phyloP scores from a whole-genome alignment of 306 rosid species.

The Cucurbita pepo region DNA sequence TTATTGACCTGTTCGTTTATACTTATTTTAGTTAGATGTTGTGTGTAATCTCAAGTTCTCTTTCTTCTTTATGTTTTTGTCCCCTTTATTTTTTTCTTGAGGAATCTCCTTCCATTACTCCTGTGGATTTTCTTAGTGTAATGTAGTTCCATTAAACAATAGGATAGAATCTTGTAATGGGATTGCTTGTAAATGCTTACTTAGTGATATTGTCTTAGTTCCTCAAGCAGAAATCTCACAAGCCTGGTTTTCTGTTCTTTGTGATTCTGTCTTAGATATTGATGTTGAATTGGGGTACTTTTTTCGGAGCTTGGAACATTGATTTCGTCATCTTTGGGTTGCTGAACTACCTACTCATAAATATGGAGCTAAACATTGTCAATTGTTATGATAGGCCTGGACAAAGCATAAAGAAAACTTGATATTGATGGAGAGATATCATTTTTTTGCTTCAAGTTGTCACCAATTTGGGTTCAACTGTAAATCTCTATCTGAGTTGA shows the following conservation, averaged over 20 bases:
- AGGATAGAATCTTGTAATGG: not conserved
- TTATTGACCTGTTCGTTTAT: too few relatives aligned
- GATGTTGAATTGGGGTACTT: not conserved
- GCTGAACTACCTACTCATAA: not conserved
- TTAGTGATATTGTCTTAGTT: not conserved
- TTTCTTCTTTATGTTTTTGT: too few relatives aligned
- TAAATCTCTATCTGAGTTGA: constrained; percentile 56
- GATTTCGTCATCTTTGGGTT: not conserved
- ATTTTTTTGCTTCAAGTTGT: constrained; percentile 80
- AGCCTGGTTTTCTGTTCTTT: not conserved
- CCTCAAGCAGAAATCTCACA: not conserved
- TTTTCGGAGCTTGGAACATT: constrained; percentile 2
- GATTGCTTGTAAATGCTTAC: not conserved
- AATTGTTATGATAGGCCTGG: constrained; percentile 62
- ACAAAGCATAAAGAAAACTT: constrained; percentile 63
- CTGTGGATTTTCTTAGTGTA: too few relatives aligned
- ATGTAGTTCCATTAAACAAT: too few relatives aligned
- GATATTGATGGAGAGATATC: constrained; percentile 82
- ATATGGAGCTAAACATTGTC: not conserved
- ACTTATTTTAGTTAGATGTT: too few relatives aligned
- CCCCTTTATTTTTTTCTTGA: too few relatives aligned
- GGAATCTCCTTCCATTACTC: too few relatives aligned
- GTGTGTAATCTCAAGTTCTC: too few relatives aligned
- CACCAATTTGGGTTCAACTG: constrained; percentile 62
- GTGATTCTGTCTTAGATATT: not conserved